Evolutionary conservation across 805 yeast species (phyloP), one percentile per base, ranked within the genome.

Genomic region (Metschnikowia rubicola): DNA sequence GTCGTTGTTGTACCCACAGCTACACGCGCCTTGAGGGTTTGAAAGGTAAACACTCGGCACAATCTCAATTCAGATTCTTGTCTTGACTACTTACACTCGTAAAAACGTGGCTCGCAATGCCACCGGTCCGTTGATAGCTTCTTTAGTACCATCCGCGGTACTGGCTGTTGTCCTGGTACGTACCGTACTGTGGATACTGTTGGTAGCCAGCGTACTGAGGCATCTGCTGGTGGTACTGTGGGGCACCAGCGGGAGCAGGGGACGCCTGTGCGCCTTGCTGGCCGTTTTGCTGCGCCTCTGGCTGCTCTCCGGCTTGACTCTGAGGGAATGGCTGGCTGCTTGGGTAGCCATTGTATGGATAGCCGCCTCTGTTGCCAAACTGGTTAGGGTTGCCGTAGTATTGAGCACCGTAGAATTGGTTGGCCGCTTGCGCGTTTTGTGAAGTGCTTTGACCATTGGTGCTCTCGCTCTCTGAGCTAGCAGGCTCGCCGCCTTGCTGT

Each of bases 161-260:
- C 53, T 71, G 74, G 50, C 61, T 61, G 57, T 60, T 60, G 49
- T 71, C 76, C 55, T 71, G 77, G 60, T 71, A 72, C 51, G 73
- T 67, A 36, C 67, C 74, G 53, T 71, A 72, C 59, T 72, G 77
- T 10, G 77, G 75, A 59, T 71, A 72, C 57, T 72, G 77, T 57
- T 72, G 77, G 56, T 71, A 72, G n/a, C 64, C 75, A 37, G 68
- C 74, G 54, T 67, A 72, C 59, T 71, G 75, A 28, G 75, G 75
- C 47, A 64, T 62, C 57, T 71, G 76, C 48, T 67, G 70, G 29
- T 66, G 65, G 44, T 60, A 57, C 46, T 60, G 63, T 19, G 59
- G 59, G 28, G 49, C 52, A 13, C 46, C 54, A 28, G 54, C 44
- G 31, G 57, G 57, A 31, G 50, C 50, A 3, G 44, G 49, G 13